Evolutionary conservation across 371 early-diverging fungal genomes (phyloP).

Genomic region (Parasitella parasitica): DNA sequence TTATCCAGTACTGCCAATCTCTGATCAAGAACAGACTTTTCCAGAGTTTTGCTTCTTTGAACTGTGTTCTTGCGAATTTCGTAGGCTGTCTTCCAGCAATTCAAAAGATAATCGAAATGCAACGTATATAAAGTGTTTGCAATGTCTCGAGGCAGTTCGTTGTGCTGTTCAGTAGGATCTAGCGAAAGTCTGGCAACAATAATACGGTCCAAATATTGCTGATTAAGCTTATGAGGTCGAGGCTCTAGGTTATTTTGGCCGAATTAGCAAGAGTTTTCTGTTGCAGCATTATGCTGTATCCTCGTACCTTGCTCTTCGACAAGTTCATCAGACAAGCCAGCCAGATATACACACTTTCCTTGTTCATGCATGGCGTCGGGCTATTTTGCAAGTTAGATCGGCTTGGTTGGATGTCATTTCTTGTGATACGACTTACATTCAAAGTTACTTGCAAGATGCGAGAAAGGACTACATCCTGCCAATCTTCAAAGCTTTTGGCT

Average conservation of each 20-base stretch:
- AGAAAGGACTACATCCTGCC: conserved; percentile 84
- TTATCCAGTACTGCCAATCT: conserved; percentile 62
- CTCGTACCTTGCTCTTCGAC: conserved; percentile 38
- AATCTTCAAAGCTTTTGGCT: conserved; percentile 72
- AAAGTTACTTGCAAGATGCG: conserved; percentile 83
- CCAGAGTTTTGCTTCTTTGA: conserved; percentile 56
- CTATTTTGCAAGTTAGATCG: conserved; percentile 5
- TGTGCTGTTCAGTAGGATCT: conserved; percentile 51
- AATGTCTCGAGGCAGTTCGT: conserved; percentile 43
- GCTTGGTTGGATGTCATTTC: not conserved
- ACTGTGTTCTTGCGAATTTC: conserved; percentile 56
- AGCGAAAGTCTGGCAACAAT: conserved; percentile 77
- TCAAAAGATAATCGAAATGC: conserved; percentile 78
- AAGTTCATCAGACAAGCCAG: conserved; percentile 36
- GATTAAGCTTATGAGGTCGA: conserved; percentile 52
- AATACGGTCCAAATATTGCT: conserved; percentile 67
- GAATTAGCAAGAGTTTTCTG: not conserved
- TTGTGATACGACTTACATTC: conserved; percentile 52
- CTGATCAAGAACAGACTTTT: conserved; percentile 52
- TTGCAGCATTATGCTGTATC: not conserved
- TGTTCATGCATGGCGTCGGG: conserved; percentile 30
- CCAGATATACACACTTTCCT: conserved; percentile 39
- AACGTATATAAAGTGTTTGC: conserved; percentile 38
- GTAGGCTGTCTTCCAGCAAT: conserved; percentile 69
- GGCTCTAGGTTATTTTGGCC: conserved; percentile 16